Percentiles rank a stretch among this genome's conserved stretches.
phyloP scores from a whole-genome alignment of 2,329 filamentous ascomycete genomes.

The Leptographium lundbergii region DNA sequence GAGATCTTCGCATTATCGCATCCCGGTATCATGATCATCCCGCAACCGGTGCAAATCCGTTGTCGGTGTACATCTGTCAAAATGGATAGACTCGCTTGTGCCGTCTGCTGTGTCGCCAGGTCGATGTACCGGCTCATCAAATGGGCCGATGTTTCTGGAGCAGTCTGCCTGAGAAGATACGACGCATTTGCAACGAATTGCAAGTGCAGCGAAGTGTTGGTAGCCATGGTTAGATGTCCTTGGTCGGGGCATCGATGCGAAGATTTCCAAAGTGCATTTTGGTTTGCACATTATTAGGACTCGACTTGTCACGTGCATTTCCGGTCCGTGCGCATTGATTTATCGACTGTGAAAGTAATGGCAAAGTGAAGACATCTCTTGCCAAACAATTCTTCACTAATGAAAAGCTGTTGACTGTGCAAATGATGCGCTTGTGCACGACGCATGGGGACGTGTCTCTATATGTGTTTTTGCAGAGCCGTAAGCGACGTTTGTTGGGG shows the following conservation, averaged over 20 bases:
- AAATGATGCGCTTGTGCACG: no score
- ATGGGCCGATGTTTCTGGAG: slow-evolving; percentile 46
- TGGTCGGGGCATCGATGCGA: background rate
- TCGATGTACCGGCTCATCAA: slow-evolving; percentile 41
- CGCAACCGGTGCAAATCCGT: slow-evolving; percentile 46
- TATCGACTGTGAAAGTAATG: no score
- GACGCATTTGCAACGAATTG: slow-evolving; percentile 45
- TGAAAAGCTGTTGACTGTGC: no score
- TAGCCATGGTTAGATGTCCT: background rate
- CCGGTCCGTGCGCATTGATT: no score
- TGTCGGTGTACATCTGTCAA: slow-evolving; percentile 37
- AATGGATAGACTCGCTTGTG: slow-evolving; percentile 19
- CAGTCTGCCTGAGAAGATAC: slow-evolving; percentile 37
- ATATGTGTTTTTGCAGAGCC: no score
- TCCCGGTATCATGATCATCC: slow-evolving; percentile 45
- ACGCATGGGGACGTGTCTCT: no score
- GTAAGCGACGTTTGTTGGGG: no score
- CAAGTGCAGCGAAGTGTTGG: slow-evolving; percentile 15
- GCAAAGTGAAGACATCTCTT: no score
- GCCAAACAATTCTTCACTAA: no score
- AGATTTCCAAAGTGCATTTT: background rate
- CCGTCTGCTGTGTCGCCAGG: slow-evolving; percentile 31
- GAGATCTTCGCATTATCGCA: slow-evolving; percentile 26
- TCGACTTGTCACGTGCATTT: background rate
- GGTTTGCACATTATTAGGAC: background rate